These are phyloP conservation scores for Pestalotiopsis sp. DNA, from an alignment of 2,329 filamentous ascomycete species.

Conservation along the genomic window DNA sequence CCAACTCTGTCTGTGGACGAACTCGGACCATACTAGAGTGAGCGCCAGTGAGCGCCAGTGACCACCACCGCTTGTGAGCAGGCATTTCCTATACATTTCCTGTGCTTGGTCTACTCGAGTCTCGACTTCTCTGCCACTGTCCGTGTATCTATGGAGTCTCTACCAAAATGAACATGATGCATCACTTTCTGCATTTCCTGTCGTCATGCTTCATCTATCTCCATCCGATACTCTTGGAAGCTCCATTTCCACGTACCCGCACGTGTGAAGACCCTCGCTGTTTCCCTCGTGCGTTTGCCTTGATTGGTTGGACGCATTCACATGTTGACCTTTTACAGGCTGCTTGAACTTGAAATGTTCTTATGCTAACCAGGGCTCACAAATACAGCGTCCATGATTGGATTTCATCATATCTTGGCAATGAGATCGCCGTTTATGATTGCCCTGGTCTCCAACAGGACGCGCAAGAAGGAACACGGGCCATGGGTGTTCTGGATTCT, in stretches of 20 bases:
- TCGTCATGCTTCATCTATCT: not conserved
- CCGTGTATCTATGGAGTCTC: not conserved
- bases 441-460: not conserved
- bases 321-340: not conserved
- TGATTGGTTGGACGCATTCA: not conserved
- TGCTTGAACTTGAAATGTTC: not conserved
- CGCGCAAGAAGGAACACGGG: not conserved
- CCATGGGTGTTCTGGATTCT: not conserved
- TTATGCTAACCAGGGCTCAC: not conserved
- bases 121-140: not conserved
- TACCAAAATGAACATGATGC: not conserved
- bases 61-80: not conserved
- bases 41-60: not conserved
- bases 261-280: not conserved
- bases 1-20: too few relatives aligned
- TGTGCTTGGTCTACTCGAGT: not conserved
- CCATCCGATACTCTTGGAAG: not conserved
- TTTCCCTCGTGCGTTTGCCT: not conserved
- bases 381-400: not conserved
- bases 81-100: not conserved
- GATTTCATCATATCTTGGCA: not conserved
- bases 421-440: constrained; percentile 1
- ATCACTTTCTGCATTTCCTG: not conserved
- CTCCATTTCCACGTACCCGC: not conserved
- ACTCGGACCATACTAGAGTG: too few relatives aligned